A percentile compares a stretch with the other conserved stretches of the same genome.
These are phyloP conservation scores for Yarrowia sp. DNA, from an alignment of 805 yeast species.

Conservation along the genomic window DNA sequence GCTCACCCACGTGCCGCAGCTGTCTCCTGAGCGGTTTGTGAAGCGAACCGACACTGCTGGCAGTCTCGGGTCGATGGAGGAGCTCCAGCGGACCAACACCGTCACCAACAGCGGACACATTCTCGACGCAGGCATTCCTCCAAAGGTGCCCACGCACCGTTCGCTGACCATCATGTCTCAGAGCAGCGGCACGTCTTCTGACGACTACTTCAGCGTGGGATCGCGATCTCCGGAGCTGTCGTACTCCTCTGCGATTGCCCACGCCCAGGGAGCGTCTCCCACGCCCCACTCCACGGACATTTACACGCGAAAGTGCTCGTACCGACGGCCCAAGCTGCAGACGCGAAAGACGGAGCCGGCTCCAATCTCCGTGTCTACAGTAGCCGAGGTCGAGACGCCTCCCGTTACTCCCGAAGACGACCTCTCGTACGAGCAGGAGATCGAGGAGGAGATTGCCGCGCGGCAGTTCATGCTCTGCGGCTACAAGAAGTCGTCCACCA, in stretches of 20 bases:
- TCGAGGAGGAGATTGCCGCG: constrained; percentile 20
- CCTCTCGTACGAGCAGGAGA: constrained; percentile 4
- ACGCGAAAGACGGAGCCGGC: constrained; percentile 11
- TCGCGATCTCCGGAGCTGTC: not conserved
- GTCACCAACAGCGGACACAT: not conserved
- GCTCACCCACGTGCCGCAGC: not conserved
- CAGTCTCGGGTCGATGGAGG: constrained; percentile 2
- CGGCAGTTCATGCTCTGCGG: constrained; percentile 24
- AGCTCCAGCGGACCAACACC: constrained; percentile 12
- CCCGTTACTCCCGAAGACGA: constrained; percentile 12
- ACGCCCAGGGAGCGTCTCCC: not conserved
- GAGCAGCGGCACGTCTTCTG: constrained; percentile 14
- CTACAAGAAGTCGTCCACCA: constrained; percentile 20
- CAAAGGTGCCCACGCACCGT: constrained; percentile 34
- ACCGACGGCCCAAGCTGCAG: constrained; percentile 9
- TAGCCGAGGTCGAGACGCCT: not conserved
- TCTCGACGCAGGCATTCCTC: constrained; percentile 36
- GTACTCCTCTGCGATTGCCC: not conserved
- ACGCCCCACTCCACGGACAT: constrained; percentile 15
- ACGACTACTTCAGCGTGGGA: constrained; percentile 2
- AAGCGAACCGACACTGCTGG: constrained; percentile 9
- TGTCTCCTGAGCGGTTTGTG: not conserved
- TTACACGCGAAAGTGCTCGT: constrained; percentile 26
- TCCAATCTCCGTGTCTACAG: constrained; percentile 1
- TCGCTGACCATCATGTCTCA: not conserved